Conservation (phyloP, 2,329 filamentous ascomycete genomes). For the Colletotrichum sp. region DNA sequence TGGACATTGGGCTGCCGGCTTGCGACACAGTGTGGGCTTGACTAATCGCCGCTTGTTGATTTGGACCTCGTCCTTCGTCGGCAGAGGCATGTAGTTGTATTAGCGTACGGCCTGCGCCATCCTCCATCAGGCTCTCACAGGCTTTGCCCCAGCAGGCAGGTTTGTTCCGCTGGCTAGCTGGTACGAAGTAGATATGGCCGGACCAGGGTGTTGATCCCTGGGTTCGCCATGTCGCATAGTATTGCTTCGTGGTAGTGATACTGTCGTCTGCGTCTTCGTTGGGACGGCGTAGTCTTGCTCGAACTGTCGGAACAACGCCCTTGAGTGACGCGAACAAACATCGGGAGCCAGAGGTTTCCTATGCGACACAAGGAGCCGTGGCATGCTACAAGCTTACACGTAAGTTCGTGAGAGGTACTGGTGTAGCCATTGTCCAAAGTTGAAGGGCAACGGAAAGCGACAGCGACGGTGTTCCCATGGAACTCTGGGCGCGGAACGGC, state of each 20-base stretch:
- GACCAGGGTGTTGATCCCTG: not conserved
- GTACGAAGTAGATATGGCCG: not conserved
- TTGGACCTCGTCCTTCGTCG: not conserved
- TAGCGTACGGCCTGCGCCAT: not conserved
- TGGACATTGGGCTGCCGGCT: not conserved
- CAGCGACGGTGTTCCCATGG: not conserved
- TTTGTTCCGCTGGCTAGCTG: not conserved
- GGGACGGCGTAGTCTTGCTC: not conserved
- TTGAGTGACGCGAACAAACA: not conserved
- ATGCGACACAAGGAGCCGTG: not conserved
- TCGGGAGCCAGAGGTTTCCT: not conserved
- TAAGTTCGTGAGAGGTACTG: not conserved
- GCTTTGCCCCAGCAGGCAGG: not conserved
- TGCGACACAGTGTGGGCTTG: not conserved
- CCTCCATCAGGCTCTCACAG: not conserved
- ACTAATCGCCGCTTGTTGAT: not conserved
- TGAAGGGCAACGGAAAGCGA: not conserved
- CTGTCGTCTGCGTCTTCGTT: not conserved
- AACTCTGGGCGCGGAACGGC: not conserved
- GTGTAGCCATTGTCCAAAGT: not conserved
- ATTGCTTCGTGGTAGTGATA: not conserved
- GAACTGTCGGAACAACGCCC: not conserved
- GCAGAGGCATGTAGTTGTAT: not conserved
- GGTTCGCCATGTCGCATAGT: not conserved
- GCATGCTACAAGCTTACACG: constrained; percentile 2